Percentiles rank a stretch among this genome's conserved stretches.
Evolutionary conservation across 768 basidiomycete species (phyloP).

Genomic region (Amanita subjunquillea): DNA sequence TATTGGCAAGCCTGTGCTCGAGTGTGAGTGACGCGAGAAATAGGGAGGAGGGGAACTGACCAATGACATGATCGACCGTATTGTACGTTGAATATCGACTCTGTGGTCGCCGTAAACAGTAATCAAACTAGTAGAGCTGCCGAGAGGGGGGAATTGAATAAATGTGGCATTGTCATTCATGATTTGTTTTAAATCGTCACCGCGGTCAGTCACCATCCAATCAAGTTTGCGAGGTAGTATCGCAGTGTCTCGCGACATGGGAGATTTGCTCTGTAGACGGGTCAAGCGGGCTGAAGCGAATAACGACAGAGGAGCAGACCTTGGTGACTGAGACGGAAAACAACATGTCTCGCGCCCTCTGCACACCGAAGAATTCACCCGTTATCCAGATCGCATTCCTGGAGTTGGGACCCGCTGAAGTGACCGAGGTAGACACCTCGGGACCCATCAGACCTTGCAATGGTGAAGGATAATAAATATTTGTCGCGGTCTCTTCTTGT

Average conservation of each 20-base stretch:
- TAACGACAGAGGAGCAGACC: constrained; percentile 29
- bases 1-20: constrained; percentile 75
- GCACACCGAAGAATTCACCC: constrained; percentile 94
- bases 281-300: not conserved
- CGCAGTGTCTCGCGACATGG: constrained; percentile 88
- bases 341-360: constrained; percentile 91
- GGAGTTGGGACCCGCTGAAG: constrained; percentile 26
- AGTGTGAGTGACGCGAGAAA: not conserved
- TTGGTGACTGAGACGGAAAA: constrained; percentile 81
- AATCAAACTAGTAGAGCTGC: constrained; percentile 86
- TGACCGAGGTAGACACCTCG: constrained; percentile 35
- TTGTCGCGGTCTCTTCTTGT: constrained; percentile 95
- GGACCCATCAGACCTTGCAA: constrained; percentile 78
- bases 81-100: constrained; percentile 90
- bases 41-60: constrained; percentile 35
- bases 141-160: constrained; percentile 87
- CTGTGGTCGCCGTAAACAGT: constrained; percentile 91
- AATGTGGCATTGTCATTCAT: constrained; percentile 97
- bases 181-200: constrained; percentile 83
- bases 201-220: constrained; percentile 96
- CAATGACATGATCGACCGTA: constrained; percentile 89
- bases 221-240: constrained; percentile 95
- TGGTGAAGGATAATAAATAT: constrained; percentile 90
- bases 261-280: constrained; percentile 60
- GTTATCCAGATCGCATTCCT: constrained; percentile 87